phyloP scores from a whole-genome alignment of 306 rosid genomes.

The Pyrus communis region DNA sequence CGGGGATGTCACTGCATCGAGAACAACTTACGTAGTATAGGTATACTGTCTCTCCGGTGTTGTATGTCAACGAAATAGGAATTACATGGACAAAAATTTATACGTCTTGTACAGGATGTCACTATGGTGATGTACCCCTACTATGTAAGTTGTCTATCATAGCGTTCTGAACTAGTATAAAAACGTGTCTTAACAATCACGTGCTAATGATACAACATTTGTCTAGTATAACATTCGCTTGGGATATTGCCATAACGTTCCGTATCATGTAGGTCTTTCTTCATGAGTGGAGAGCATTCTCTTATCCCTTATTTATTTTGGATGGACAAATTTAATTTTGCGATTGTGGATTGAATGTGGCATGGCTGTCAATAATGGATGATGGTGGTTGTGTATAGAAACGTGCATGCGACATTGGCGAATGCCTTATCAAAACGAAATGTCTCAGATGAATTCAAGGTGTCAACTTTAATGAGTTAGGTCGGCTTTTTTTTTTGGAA shows the following conservation, averaged over 20 bases:
- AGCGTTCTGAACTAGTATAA: no score
- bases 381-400: slow-evolving; percentile 1
- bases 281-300: slow-evolving; percentile 4
- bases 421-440: not conserved
- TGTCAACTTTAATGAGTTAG: not conserved
- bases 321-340: not conserved
- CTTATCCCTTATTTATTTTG: not conserved
- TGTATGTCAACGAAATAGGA: no score
- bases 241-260: no score
- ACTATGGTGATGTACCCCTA: no score
- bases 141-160: no score
- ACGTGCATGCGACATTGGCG: not conserved
- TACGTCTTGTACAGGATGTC: no score
- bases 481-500: not conserved
- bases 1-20: no score
- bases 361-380: slow-evolving; percentile 10
- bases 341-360: slow-evolving; percentile 13
- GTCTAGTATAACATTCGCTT: no score
- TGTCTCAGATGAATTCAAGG: not conserved
- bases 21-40: no score
- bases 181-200: not conserved
- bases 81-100: no score
- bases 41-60: fast-evolving
- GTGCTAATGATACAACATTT: not conserved
- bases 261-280: no score